Conservation (phyloP, 176 grass and related monocot species). For the Musa schizocarpa region DNA sequence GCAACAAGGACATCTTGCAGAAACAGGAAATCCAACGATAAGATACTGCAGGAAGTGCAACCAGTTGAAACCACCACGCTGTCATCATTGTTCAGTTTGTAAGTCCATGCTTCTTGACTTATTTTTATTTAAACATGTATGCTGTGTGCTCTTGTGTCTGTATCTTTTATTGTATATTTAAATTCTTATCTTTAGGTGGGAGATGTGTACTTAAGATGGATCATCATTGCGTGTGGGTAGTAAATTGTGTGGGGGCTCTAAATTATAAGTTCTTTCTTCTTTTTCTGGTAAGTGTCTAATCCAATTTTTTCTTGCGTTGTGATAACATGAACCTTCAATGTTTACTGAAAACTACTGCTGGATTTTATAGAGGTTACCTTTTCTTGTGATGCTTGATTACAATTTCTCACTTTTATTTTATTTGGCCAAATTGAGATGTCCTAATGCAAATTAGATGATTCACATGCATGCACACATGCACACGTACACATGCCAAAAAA, state of each 20-base stretch:
- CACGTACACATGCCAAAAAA: too few relatives aligned
- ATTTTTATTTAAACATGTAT: not conserved
- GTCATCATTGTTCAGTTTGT: constrained; percentile 99
- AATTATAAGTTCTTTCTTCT: constrained; percentile 99
- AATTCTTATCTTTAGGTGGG: constrained; percentile 1
- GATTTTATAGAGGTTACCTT: not conserved
- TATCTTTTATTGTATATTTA: not conserved
- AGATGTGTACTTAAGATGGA: constrained; percentile 92
- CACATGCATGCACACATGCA: too few relatives aligned
- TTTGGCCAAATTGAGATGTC: too few relatives aligned
- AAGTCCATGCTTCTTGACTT: constrained; percentile 21
- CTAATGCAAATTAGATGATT: too few relatives aligned
- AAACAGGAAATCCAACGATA: constrained; percentile 36
- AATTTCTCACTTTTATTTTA: too few relatives aligned
- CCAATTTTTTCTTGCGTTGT: constrained; percentile 6
- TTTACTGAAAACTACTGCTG: not conserved
- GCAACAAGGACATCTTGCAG: constrained; percentile 28
- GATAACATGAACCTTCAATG: not conserved
- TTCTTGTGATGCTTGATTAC: too few relatives aligned
- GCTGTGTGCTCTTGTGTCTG: not conserved
- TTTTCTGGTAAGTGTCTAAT: constrained; percentile 55
- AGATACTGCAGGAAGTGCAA: constrained; percentile 93
- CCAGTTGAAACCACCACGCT: constrained; percentile 84
- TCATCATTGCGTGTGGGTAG: constrained; percentile 97
- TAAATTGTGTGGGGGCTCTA: constrained; percentile 86